phyloP scores from a whole-genome alignment of 2,329 filamentous ascomycete species.

The Pestalotiopsis sp. region DNA sequence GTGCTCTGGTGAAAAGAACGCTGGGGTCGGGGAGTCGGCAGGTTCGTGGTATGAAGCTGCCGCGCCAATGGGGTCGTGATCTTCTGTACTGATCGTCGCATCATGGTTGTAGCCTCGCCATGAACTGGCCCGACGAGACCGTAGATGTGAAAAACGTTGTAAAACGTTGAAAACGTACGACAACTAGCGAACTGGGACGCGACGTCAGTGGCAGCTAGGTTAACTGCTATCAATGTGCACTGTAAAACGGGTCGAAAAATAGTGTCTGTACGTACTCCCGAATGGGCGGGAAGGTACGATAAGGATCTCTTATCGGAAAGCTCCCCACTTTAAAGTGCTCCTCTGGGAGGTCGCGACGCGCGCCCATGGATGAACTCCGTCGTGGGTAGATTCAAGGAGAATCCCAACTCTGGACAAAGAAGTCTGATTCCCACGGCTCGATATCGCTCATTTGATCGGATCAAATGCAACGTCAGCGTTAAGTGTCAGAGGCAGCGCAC shows the following conservation, averaged over 20 bases:
- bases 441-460: neutral
- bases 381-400: neutral
- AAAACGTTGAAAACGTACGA: neutral
- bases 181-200: neutral
- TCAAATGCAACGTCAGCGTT: neutral
- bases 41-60: constrained; percentile 26
- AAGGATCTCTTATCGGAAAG: neutral
- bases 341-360: neutral
- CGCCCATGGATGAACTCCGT: neutral
- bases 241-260: neutral
- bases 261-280: neutral
- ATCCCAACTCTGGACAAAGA: neutral
- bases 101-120: constrained; percentile 25
- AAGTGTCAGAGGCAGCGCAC: neutral
- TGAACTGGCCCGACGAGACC: constrained; percentile 11
- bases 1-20: constrained; percentile 49
- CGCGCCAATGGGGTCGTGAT: constrained; percentile 21
- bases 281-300: neutral
- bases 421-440: neutral
- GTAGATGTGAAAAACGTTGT: neutral
- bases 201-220: neutral
- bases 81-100: constrained; percentile 28
- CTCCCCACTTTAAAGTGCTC: neutral
- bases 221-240: too few relatives aligned
- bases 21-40: constrained; percentile 29